Percentiles rank a stretch among this genome's conserved stretches.
phyloP scores from a whole-genome alignment of 805 yeast genomes.

The Cyberlindnera euphorbiiphila region DNA sequence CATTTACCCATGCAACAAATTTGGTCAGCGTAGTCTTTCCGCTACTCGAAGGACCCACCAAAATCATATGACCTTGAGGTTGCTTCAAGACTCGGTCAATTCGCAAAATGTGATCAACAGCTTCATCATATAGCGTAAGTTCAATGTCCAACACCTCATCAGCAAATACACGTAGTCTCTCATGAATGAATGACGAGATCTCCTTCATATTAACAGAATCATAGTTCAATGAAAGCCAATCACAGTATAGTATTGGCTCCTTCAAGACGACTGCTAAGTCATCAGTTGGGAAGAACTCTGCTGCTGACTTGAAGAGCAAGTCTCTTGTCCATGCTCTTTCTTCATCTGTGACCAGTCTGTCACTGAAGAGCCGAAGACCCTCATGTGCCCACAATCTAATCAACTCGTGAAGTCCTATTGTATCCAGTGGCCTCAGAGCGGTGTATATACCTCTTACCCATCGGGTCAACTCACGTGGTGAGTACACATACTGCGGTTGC shows the following conservation, averaged over 20 bases:
- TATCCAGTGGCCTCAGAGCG: conserved; percentile 38
- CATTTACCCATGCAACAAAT: conserved; percentile 92
- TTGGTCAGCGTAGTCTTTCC: conserved; percentile 75
- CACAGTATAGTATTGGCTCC: conserved; percentile 61
- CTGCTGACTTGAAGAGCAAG: conserved; percentile 33
- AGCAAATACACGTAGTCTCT: conserved; percentile 63
- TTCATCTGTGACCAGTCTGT: conserved; percentile 48
- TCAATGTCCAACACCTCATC: conserved; percentile 71
- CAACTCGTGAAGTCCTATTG: conserved; percentile 39
- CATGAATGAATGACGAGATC: conserved; percentile 51
- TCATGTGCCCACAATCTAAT: conserved; percentile 78
- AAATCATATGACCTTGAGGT: conserved; percentile 84
- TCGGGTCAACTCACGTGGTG: conserved; percentile 89
- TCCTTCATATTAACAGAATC: conserved; percentile 47
- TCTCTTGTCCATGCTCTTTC: conserved; percentile 50
- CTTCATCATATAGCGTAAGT: conserved; percentile 61
- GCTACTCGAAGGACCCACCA: conserved; percentile 78
- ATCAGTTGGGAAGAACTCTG: conserved; percentile 42
- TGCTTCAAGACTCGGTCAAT: conserved; percentile 80
- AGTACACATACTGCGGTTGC: conserved; percentile 65
- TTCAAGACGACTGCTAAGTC: conserved; percentile 34
- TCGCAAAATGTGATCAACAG: conserved; percentile 70
- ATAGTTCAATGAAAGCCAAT: conserved; percentile 69
- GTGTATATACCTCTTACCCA: conserved; percentile 76
- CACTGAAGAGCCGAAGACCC: conserved; percentile 72